Conservation (phyloP, 441 rosid genomes). For the Gossypium gossypioides region DNA sequence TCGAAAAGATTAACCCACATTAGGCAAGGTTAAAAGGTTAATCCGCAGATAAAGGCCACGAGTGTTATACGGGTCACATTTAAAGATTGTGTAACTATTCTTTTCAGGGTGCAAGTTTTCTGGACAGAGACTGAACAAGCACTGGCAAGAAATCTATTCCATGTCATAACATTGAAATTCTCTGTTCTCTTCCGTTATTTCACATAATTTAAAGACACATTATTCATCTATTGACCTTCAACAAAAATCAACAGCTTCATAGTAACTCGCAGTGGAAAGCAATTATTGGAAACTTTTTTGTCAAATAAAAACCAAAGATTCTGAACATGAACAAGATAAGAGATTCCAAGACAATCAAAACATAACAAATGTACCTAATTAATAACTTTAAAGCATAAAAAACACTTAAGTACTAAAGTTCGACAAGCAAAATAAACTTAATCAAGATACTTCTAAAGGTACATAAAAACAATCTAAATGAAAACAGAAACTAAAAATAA, state of each 20-base stretch:
- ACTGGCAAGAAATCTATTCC: neutral
- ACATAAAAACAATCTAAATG: neutral
- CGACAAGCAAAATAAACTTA: neutral
- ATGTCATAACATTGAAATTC: neutral
- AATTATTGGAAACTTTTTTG: neutral
- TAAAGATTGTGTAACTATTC: neutral
- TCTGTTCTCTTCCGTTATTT: neutral
- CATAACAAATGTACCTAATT: neutral
- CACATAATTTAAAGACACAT: neutral
- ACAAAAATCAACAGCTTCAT: neutral
- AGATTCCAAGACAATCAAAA: neutral
- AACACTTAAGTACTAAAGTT: constrained; percentile 12
- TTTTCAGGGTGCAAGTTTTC: neutral
- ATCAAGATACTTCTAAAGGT: constrained; percentile 7
- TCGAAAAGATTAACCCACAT: neutral
- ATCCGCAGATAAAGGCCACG: neutral
- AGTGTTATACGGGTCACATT: neutral
- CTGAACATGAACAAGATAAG: neutral
- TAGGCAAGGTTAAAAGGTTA: neutral
- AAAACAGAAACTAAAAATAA: constrained; percentile 6
- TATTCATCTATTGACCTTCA: constrained; percentile 1
- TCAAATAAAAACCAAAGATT: neutral
- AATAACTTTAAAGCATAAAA: constrained; percentile 2
- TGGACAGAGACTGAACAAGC: neutral
- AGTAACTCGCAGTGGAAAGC: neutral